phyloP scores from a whole-genome alignment of 345 rosid genomes.

The Murraya paniculata region DNA sequence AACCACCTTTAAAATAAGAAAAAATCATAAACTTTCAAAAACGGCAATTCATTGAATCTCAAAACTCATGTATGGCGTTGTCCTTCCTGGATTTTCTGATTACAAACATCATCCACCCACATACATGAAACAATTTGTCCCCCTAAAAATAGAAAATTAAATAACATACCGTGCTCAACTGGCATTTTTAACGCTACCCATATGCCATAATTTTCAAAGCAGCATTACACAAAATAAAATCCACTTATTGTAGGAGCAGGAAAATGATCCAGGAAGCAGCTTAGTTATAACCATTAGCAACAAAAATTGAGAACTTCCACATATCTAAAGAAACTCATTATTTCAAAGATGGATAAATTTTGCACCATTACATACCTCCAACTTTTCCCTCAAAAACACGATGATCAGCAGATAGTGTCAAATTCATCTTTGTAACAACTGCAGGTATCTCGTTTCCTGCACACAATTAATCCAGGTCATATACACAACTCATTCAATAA shows the following conservation, averaged over 20 bases:
- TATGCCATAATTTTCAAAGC: background rate
- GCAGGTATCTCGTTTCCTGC: constrained; percentile 74
- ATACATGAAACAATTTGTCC: background rate
- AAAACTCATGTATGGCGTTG: background rate
- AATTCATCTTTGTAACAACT: constrained; percentile 71
- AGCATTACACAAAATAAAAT: background rate
- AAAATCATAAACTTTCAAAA: background rate
- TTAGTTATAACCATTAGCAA: background rate
- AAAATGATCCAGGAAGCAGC: background rate
- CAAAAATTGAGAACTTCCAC: background rate
- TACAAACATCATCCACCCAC: background rate
- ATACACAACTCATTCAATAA: background rate
- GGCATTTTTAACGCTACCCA: background rate
- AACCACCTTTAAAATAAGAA: background rate
- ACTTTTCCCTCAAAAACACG: constrained; percentile 94
- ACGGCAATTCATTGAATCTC: background rate
- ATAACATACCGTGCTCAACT: background rate
- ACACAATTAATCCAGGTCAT: constrained; percentile 7
- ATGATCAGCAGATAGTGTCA: constrained; percentile 91
- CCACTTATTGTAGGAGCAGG: background rate
- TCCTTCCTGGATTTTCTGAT: background rate
- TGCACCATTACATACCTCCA: constrained; percentile 51
- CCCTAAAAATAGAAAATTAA: background rate
- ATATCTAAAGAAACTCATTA: background rate
- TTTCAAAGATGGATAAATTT: background rate